Base-by-base conservation (phyloP, 139 green algal genomes). In the Chlorella sp. region DNA sequence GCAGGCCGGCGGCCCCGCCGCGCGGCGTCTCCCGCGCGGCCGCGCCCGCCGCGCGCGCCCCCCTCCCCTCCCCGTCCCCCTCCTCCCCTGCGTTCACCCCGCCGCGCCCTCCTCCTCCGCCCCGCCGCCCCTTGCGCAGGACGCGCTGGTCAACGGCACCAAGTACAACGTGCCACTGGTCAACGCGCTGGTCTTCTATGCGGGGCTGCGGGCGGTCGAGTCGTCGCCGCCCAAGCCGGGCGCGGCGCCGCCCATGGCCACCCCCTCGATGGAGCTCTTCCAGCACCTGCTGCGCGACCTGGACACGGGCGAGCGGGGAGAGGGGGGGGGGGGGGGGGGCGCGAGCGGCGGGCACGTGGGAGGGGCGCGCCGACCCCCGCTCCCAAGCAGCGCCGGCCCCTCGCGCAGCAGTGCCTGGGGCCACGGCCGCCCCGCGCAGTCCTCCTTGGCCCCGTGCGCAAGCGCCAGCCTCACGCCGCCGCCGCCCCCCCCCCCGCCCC, bases 111-210 rank as follows among this genome's bases (percentile, higher is more conserved):
- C n/a, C n/a, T n/a, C n/a, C n/a, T n/a, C n/a, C n/a, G n/a, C n/a
- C n/a, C n/a, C n/a, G n/a, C n/a, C n/a, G 48, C 48, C 21, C 17
- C 17, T n/a, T 58, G 48, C 21, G 38, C 65, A 73, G 63, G 71
- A 84, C 12, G 78, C 66, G 19, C 48, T 77, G 25, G 43, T 79
- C 31, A 68, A 35, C 46, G 72, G 79, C 67, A 87, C 78, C n/a
- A 46, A 48, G n/a, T 98, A 98, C 88, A 93, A 95, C 82, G 87
- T 91, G 41, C 83, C 87, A 21, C 86, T 96, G 51, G 80, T 99
- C 66, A 97, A 97, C 73, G 88, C 87, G 0, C 80, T 99, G 35
- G 94, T 97, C 43, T 90, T 99, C 74, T 98, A 97, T 76, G 77
- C 98, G 3, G 96, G 94, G 36, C 83, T 93, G 23, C 62, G 86